Conservation (phyloP, 208 protist genomes). For the Leishmania tropica region DNA sequence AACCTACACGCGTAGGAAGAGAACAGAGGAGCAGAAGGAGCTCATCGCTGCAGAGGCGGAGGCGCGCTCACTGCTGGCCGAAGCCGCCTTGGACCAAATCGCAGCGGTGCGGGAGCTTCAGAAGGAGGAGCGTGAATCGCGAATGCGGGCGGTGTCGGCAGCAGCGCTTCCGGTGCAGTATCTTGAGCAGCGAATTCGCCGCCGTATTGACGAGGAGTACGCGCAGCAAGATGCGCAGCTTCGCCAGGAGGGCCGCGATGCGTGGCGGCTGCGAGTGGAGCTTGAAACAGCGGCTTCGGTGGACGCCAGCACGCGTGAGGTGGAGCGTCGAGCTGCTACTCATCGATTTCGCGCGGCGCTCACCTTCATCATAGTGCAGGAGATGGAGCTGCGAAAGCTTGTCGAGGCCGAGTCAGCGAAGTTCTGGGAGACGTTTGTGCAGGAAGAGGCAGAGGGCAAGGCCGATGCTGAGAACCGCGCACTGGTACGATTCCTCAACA, state of each 20-base stretch:
- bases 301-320: slow-evolving; percentile 1
- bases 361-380: slow-evolving; percentile 61
- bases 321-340: slow-evolving; percentile 22
- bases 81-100: slow-evolving; percentile 9
- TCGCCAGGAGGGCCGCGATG: slow-evolving; percentile 54
- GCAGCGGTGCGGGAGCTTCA: slow-evolving; percentile 8
- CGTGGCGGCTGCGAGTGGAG: slow-evolving; percentile 47
- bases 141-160: slow-evolving; percentile 11
- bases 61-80: slow-evolving; percentile 13
- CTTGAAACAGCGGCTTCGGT: neutral
- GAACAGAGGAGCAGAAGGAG: slow-evolving; percentile 18
- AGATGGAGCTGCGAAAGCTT: slow-evolving; percentile 25
- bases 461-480: slow-evolving; percentile 57
- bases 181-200: slow-evolving; percentile 27
- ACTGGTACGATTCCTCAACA: slow-evolving; percentile 72
- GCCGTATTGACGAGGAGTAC: slow-evolving; percentile 20
- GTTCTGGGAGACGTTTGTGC: slow-evolving; percentile 22
- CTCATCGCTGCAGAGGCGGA: slow-evolving; percentile 15
- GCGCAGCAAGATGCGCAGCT: slow-evolving; percentile 19
- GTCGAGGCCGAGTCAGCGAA: slow-evolving; percentile 35
- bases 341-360: slow-evolving; percentile 48
- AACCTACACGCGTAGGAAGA: slow-evolving; percentile 9
- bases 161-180: slow-evolving; percentile 22
- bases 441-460: slow-evolving; percentile 29
- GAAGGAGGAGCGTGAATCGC: neutral